A percentile compares a stretch with the other conserved stretches of the same genome.
Conservation (phyloP, 2,329 filamentous ascomycete genomes). For the Neofusicoccum ribis region DNA sequence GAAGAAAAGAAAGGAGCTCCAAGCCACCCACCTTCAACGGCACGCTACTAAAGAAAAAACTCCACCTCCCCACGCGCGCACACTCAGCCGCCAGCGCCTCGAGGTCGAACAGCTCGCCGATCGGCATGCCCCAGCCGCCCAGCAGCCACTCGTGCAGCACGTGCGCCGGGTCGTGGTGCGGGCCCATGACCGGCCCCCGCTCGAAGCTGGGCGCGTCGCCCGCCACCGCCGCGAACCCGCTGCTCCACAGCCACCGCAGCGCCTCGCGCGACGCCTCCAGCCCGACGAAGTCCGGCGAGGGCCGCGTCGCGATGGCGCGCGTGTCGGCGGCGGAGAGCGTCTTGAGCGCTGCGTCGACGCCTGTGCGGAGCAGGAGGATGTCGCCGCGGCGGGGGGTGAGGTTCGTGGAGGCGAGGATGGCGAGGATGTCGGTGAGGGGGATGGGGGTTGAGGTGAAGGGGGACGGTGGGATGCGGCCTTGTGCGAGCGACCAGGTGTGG, state of each 20-base stretch:
- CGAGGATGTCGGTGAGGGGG: constrained; percentile 22
- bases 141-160: constrained; percentile 45
- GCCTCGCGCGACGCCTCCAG: constrained; percentile 39
- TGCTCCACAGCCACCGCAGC: constrained; percentile 50
- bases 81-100: constrained; percentile 54
- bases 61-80: constrained; percentile 54
- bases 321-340: constrained; percentile 25
- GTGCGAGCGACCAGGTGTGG: background rate
- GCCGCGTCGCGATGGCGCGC: constrained; percentile 29
- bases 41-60: constrained; percentile 62
- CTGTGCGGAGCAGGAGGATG: constrained; percentile 41
- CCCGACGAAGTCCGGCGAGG: constrained; percentile 39
- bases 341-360: constrained; percentile 37
- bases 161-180: constrained; percentile 31
- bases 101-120: constrained; percentile 47
- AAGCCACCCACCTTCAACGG: constrained; percentile 51
- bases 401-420: constrained; percentile 19
- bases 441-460: constrained; percentile 20
- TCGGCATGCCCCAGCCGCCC: constrained; percentile 52
- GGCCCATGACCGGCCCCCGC: constrained; percentile 40
- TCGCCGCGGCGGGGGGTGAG: constrained; percentile 23
- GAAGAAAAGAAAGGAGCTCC: constrained; percentile 4
- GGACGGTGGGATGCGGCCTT: constrained; percentile 12
- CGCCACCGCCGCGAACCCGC: constrained; percentile 48
- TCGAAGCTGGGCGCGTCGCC: constrained; percentile 48